Conservation (phyloP, 2,329 filamentous ascomycete genomes). For the Arthroderma sp. region DNA sequence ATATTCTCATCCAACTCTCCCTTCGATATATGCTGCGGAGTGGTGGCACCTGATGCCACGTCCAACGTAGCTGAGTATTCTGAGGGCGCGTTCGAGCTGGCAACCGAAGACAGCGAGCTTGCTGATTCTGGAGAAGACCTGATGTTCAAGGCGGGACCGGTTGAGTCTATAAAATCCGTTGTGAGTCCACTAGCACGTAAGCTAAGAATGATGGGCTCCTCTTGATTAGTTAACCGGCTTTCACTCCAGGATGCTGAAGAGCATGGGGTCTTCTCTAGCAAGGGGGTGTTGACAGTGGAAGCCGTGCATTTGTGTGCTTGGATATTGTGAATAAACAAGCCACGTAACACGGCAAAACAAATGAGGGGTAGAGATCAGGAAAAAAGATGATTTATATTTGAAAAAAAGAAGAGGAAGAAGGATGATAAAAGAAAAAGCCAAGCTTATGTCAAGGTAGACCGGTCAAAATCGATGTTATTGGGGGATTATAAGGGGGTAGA, state of each 20-base stretch:
- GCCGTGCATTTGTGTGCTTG: constrained; percentile 6
- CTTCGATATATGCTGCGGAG: background rate
- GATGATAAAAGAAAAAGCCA: constrained; percentile 8
- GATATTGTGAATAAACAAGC: constrained; percentile 8
- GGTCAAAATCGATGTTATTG: background rate
- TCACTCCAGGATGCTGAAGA: background rate
- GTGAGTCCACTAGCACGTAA: constrained; percentile 41
- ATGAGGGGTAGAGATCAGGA: constrained; percentile 4
- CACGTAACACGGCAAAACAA: constrained; percentile 6
- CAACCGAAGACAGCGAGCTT: constrained; percentile 33
- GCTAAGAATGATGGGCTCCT: constrained; percentile 26
- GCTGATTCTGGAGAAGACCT: constrained; percentile 41
- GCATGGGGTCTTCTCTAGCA: background rate
- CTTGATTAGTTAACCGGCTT: constrained; percentile 3
- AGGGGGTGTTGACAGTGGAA: constrained; percentile 11
- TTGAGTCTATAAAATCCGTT: constrained; percentile 43
- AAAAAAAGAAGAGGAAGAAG: constrained; percentile 1
- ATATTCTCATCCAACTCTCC: constrained; percentile 26
- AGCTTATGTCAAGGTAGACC: constrained; percentile 5
- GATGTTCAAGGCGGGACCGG: constrained; percentile 43
- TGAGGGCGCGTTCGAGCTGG: constrained; percentile 26
- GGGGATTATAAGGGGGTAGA: background rate
- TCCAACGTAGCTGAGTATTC: constrained; percentile 1
- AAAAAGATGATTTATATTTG: background rate
- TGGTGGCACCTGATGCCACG: background rate